These are phyloP conservation scores for Xylaria sp. DNA, from an alignment of 2,329 filamentous ascomycete species.

Conservation along the genomic window DNA sequence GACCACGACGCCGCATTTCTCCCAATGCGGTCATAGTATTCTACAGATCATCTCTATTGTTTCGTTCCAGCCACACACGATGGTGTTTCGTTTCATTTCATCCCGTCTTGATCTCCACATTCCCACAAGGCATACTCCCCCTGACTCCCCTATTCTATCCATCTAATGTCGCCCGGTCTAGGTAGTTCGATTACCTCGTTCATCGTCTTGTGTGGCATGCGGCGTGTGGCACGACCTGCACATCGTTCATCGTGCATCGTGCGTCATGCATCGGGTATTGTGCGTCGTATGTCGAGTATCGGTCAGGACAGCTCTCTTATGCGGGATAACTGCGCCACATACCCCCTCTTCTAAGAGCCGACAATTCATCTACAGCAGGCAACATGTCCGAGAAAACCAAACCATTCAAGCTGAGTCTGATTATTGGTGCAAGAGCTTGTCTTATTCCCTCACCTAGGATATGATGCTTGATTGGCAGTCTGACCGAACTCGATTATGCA, in stretches of 20 bases:
- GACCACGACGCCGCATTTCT: conserved; percentile 18
- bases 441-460: neutral
- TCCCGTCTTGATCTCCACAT: conserved; percentile 13
- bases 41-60: conserved; percentile 23
- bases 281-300: conserved; percentile 4
- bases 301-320: neutral
- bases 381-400: neutral
- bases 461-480: conserved; percentile 20
- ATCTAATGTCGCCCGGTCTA: neutral
- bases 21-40: conserved; percentile 21
- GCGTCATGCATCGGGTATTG: neutral
- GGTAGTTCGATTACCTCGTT: neutral
- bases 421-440: conserved; percentile 1
- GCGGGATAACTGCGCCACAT: conserved; percentile 9
- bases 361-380: neutral
- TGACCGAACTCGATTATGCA: conserved; percentile 15
- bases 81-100: neutral
- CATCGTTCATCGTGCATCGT: conserved; percentile 14
- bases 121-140: conserved; percentile 36
- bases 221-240: neutral
- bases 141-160: neutral
- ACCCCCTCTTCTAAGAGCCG: conserved; percentile 3
- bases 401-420: neutral
- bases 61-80: neutral
- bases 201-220: conserved; percentile 6